Conservation (phyloP, 495 filamentous ascomycete species). For the Staphylotrichum longicolle region DNA sequence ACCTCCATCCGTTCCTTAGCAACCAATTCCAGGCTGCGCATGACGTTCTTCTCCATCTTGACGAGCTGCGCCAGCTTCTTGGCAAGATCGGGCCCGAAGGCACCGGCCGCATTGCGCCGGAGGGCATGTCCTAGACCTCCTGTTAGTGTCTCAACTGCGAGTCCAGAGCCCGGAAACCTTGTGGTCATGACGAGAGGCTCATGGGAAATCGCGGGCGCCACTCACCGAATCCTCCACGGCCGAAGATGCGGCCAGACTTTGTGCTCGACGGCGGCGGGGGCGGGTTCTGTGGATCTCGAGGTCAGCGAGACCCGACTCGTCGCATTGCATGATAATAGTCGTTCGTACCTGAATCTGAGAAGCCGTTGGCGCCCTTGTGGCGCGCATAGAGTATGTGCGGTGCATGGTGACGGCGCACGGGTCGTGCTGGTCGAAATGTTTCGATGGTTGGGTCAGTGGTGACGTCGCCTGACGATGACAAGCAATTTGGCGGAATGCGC, state of each 20-base stretch:
- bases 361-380: slow-evolving; percentile 83
- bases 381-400: slow-evolving; percentile 98
- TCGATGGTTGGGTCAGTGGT: neutral
- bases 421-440: neutral
- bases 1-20: slow-evolving; percentile 96
- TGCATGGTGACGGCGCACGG: slow-evolving; percentile 60
- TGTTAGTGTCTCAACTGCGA: slow-evolving; percentile 23
- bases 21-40: slow-evolving; percentile 96
- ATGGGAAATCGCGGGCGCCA: neutral
- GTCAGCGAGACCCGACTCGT: slow-evolving; percentile 20
- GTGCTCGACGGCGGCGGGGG: slow-evolving; percentile 88
- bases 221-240: slow-evolving; percentile 77
- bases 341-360: slow-evolving; percentile 48
- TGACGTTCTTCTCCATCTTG: slow-evolving; percentile 99
- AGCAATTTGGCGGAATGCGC: neutral
- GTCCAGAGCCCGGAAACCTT: slow-evolving; percentile 2
- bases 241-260: slow-evolving; percentile 85
- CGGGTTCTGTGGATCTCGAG: slow-evolving; percentile 65
- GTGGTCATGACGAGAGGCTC: neutral
- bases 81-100: slow-evolving; percentile 93
- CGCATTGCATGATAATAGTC: neutral
- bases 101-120: slow-evolving; percentile 83
- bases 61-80: slow-evolving; percentile 97
- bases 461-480: neutral
- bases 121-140: slow-evolving; percentile 77